A percentile compares a stretch with the other conserved stretches of the same genome.
Evolutionary conservation across 345 rosid species (phyloP).

Genomic region (Dipteronia sinensis): DNA sequence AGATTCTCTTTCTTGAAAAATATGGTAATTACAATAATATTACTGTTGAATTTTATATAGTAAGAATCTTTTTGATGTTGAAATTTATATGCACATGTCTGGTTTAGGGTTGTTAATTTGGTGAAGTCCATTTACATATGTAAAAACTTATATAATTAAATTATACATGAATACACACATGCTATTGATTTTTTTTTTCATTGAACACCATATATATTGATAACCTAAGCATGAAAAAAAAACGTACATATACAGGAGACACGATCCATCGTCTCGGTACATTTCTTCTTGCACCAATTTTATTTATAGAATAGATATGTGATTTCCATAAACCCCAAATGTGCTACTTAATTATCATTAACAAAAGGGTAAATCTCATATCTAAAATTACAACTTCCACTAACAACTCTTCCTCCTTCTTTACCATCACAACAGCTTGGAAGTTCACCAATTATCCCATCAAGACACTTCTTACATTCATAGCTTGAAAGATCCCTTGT

Average conservation of each 20-base stretch:
- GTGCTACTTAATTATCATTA: slow-evolving; percentile 1
- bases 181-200: not conserved
- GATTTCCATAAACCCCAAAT: not conserved
- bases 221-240: not conserved
- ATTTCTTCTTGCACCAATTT: not conserved
- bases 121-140: no score
- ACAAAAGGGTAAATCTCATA: slow-evolving; percentile 54
- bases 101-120: no score
- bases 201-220: not conserved
- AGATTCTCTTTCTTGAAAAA: no score
- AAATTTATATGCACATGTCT: no score
- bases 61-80: no score
- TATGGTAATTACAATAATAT: no score
- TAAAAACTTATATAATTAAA: not conserved
- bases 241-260: no score
- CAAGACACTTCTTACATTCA: slow-evolving; percentile 45
- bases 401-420: slow-evolving; percentile 50
- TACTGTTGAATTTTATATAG: no score
- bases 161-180: not conserved
- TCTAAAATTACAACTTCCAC: slow-evolving; percentile 50
- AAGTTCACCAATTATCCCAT: slow-evolving; percentile 37
- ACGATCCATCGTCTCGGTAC: not conserved
- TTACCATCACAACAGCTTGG: slow-evolving; percentile 53
- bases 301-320: not conserved
- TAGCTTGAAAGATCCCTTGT: slow-evolving; percentile 34